phyloP scores from a whole-genome alignment of 257 asterid species.

The Nicotiana benthamiana region DNA sequence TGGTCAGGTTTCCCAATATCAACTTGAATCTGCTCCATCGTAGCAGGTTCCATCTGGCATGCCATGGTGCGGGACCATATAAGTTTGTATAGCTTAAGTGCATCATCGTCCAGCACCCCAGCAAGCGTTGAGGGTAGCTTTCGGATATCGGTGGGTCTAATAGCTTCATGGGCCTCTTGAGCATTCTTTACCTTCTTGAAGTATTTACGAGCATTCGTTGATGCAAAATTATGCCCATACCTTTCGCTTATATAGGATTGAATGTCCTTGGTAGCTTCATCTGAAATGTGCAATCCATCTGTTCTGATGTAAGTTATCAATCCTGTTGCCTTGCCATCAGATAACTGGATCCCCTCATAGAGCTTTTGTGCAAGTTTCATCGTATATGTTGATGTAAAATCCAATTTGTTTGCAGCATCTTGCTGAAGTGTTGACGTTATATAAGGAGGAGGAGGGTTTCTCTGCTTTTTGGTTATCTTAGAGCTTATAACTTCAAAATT shows the following conservation, averaged over 20 bases:
- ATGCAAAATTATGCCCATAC: slow-evolving; percentile 58
- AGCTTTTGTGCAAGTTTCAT: slow-evolving; percentile 91
- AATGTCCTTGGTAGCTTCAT: slow-evolving; percentile 69
- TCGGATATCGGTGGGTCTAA: slow-evolving; percentile 82
- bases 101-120: slow-evolving; percentile 71
- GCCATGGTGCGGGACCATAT: slow-evolving; percentile 84
- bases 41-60: slow-evolving; percentile 91
- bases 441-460: slow-evolving; percentile 70
- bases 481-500: slow-evolving; percentile 44
- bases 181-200: slow-evolving; percentile 86
- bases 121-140: slow-evolving; percentile 67
- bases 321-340: slow-evolving; percentile 67
- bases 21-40: slow-evolving; percentile 57
- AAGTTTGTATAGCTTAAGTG: slow-evolving; percentile 67
- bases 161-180: slow-evolving; percentile 98
- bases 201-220: slow-evolving; percentile 55
- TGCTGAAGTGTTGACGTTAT: slow-evolving; percentile 93
- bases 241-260: slow-evolving; percentile 53
- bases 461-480: slow-evolving; percentile 47
- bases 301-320: slow-evolving; percentile 90
- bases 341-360: slow-evolving; percentile 75
- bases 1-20: slow-evolving; percentile 53
- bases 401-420: slow-evolving; percentile 84
- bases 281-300: slow-evolving; percentile 83
- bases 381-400: slow-evolving; percentile 60